Conservation (phyloP, 805 yeast species). For the Sugiyamaella qingdaonensis region DNA sequence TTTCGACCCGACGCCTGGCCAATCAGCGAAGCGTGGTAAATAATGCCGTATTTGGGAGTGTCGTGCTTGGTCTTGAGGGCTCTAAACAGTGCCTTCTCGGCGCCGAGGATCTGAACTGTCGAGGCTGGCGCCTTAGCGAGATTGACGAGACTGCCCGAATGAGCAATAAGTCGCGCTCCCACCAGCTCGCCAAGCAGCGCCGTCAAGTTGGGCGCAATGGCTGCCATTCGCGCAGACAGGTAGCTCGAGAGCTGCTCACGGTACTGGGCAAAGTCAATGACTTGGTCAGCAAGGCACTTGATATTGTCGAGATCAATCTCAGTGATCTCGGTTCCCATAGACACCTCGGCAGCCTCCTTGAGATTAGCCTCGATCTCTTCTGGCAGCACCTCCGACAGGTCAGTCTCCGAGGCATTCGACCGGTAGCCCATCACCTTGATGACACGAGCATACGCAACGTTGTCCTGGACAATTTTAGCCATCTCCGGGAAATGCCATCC, state of each 20-base stretch:
- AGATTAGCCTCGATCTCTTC: conserved; percentile 80
- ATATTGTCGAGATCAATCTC: conserved; percentile 85
- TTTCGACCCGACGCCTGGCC: conserved; percentile 98
- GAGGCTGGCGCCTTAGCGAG: conserved; percentile 99
- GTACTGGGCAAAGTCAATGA: conserved; percentile 92
- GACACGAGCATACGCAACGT: conserved; percentile 93
- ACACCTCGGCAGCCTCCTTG: conserved; percentile 95
- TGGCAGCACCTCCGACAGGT: conserved; percentile 84
- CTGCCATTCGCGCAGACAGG: conserved; percentile 92
- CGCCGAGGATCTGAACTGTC: conserved; percentile 96
- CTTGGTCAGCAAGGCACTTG: conserved; percentile 88
- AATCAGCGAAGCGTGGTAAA: conserved; percentile 93
- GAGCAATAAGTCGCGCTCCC: conserved; percentile 97
- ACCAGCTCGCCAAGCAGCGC: conserved; percentile 95
- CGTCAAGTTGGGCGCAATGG: conserved; percentile 97
- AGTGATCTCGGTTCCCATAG: conserved; percentile 99
- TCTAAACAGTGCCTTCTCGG: conserved; percentile 97
- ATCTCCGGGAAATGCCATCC: conserved; percentile 99
- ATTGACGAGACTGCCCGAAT: conserved; percentile 90
- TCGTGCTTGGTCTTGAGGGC: conserved; percentile 98
- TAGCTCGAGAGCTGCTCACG: conserved; percentile 94
- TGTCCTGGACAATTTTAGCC: conserved; percentile 94
- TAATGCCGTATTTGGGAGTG: conserved; percentile 96
- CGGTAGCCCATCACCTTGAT: conserved; percentile 92
- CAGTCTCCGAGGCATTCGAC: conserved; percentile 85